phyloP scores from a whole-genome alignment of 1,139 yeast genomes.

The Lodderomyces elongisporus region DNA sequence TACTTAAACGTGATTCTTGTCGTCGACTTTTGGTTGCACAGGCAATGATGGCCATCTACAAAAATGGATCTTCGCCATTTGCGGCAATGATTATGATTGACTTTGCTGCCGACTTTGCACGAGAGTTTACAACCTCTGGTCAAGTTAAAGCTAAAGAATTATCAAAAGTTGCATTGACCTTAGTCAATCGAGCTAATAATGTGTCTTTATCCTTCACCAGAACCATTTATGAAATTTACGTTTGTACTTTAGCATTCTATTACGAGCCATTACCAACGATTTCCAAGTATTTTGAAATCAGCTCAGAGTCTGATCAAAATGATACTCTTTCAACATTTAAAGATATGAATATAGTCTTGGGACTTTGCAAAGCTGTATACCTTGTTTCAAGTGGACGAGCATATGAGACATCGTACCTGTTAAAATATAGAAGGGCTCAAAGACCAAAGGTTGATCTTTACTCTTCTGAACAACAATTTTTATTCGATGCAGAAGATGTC shows the following conservation, averaged over 20 bases:
- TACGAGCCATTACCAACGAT: conserved; percentile 41
- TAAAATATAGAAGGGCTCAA: conserved; percentile 3
- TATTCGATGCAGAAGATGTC: conserved; percentile 13
- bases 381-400: conserved; percentile 13
- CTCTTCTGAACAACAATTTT: conserved; percentile 4
- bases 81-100: conserved; percentile 28
- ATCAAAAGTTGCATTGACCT: conserved; percentile 31
- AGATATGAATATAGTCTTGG: conserved; percentile 10
- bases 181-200: conserved; percentile 32
- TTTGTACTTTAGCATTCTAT: conserved; percentile 38
- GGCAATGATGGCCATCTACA: conserved; percentile 19
- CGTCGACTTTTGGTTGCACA: conserved; percentile 24
- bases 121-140: conserved; percentile 28
- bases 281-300: conserved; percentile 25
- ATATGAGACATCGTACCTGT: conserved; percentile 6
- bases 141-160: conserved; percentile 25
- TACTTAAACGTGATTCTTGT: conserved; percentile 20
- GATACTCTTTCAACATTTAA: conserved; percentile 14
- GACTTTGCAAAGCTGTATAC: conserved; percentile 16
- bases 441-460: neutral
- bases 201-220: conserved; percentile 35
- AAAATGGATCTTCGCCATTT: conserved; percentile 23
- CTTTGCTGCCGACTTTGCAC: conserved; percentile 34
- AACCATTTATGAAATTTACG: conserved; percentile 41
- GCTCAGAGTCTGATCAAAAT: conserved; percentile 4